Evolutionary conservation across 1,284 basidiomycete species (phyloP).

Genomic region (Ganoderma meredithae): DNA sequence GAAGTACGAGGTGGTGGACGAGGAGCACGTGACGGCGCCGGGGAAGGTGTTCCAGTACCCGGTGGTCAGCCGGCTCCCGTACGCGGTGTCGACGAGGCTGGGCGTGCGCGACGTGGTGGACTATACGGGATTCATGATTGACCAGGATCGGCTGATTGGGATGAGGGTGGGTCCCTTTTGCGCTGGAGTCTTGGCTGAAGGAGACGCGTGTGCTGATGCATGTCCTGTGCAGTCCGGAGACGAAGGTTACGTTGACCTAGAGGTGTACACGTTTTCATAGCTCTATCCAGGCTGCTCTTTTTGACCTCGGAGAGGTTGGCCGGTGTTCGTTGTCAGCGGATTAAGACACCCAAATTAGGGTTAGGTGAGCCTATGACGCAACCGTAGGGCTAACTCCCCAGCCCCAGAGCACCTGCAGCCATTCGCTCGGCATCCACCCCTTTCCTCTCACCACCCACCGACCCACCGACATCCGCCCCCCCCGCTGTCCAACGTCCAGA

Average conservation of each 20-base stretch:
- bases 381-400: background rate
- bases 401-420: too few relatives aligned
- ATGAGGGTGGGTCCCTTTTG: slow-evolving; percentile 21
- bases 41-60: slow-evolving; percentile 15
- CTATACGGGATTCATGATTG: slow-evolving; percentile 30
- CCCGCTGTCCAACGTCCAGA: background rate
- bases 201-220: slow-evolving; percentile 11
- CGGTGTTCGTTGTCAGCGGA: background rate
- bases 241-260: slow-evolving; percentile 37
- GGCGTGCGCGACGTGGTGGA: slow-evolving; percentile 4
- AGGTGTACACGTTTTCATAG: slow-evolving; percentile 39
- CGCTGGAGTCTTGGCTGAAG: background rate
- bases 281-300: background rate
- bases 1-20: slow-evolving; percentile 1
- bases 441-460: background rate
- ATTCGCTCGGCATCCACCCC: background rate
- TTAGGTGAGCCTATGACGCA: slow-evolving; percentile 23
- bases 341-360: slow-evolving; percentile 19
- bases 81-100: slow-evolving; percentile 4
- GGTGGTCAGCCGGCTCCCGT: slow-evolving; percentile 27
- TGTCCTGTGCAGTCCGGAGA: slow-evolving; percentile 27
- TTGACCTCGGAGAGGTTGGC: background rate
- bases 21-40: slow-evolving; percentile 3
- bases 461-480: background rate
- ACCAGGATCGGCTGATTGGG: slow-evolving; percentile 28